phyloP scores from a whole-genome alignment of 352 stramenopile species.

The Phytophthora pinifolia region DNA sequence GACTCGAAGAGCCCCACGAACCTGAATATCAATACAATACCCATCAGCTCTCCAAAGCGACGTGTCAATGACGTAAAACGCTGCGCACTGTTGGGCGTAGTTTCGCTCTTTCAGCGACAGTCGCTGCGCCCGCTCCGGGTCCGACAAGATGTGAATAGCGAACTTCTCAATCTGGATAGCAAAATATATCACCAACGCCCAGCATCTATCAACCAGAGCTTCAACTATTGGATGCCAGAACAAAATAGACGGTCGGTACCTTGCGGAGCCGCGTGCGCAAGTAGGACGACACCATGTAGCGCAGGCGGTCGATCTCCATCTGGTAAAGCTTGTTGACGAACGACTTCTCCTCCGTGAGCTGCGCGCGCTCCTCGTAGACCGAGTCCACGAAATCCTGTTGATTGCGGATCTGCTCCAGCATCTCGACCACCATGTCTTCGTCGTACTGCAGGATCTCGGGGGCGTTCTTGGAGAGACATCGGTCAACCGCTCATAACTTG shows the following conservation, averaged over 20 bases:
- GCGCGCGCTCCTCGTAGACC: conserved; percentile 59
- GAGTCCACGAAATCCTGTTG: conserved; percentile 88
- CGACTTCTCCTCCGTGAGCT: conserved; percentile 72
- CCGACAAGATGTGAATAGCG: conserved; percentile 56
- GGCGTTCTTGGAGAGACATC: conserved; percentile 54
- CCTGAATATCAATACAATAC: conserved; percentile 23
- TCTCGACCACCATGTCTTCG: conserved; percentile 78
- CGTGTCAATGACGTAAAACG: too few species aligned
- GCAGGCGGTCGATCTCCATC: conserved; percentile 88
- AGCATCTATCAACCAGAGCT: neutral
- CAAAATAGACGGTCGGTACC: conserved; percentile 18
- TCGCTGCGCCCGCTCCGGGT: conserved; percentile 44
- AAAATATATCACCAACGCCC: neutral
- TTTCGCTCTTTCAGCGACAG: conserved; percentile 73
- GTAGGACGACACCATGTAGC: conserved; percentile 85
- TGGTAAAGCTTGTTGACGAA: conserved; percentile 89
- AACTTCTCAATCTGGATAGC: conserved; percentile 71
- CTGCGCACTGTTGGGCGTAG: conserved; percentile 72
- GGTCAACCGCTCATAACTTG: conserved; percentile 3
- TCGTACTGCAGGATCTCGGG: conserved; percentile 76
- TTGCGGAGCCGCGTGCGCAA: conserved; percentile 76
- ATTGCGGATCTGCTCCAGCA: conserved; percentile 85
- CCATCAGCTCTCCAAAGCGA: too few species aligned
- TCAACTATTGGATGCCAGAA: too few species aligned
- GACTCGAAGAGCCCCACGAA: conserved; percentile 66